A percentile compares a stretch with the other conserved stretches of the same genome.
phyloP scores from a whole-genome alignment of 306 rosid species.

The Casuarina glauca region DNA sequence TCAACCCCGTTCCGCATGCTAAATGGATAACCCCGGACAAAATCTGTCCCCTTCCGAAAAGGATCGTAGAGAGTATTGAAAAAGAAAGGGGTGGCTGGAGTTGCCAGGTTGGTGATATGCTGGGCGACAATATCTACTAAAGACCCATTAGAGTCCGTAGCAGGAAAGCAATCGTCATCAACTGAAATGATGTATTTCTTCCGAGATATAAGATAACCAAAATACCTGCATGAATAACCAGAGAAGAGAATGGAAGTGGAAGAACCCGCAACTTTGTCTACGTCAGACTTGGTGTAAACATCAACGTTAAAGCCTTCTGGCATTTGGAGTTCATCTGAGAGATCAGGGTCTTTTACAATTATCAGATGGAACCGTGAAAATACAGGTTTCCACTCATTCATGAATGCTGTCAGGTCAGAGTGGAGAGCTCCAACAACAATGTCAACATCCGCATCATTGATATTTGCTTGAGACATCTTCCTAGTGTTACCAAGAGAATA shows the following conservation, averaged over 20 bases:
- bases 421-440: slow-evolving; percentile 82
- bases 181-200: slow-evolving; percentile 81
- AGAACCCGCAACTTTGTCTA: slow-evolving; percentile 67
- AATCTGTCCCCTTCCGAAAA: slow-evolving; percentile 83
- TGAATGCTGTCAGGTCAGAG: slow-evolving; percentile 62
- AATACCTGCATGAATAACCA: slow-evolving; percentile 94
- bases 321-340: slow-evolving; percentile 67
- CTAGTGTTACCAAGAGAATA: slow-evolving; percentile 22
- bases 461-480: slow-evolving; percentile 68
- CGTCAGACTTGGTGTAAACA: slow-evolving; percentile 64
- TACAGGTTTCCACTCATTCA: slow-evolving; percentile 82
- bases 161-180: slow-evolving; percentile 91
- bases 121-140: slow-evolving; percentile 69
- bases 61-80: slow-evolving; percentile 97
- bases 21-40: slow-evolving; percentile 99
- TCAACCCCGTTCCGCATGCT: slow-evolving; percentile 85
- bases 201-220: slow-evolving; percentile 77
- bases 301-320: slow-evolving; percentile 72
- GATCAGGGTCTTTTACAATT: slow-evolving; percentile 83
- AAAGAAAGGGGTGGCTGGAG: slow-evolving; percentile 99
- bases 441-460: slow-evolving; percentile 68
- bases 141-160: slow-evolving; percentile 58
- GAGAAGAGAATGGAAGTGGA: slow-evolving; percentile 65
- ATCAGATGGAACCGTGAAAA: slow-evolving; percentile 81
- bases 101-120: slow-evolving; percentile 73